Base-by-base conservation (phyloP, 352 stramenopile genomes). In the Phytophthora cajani region DNA sequence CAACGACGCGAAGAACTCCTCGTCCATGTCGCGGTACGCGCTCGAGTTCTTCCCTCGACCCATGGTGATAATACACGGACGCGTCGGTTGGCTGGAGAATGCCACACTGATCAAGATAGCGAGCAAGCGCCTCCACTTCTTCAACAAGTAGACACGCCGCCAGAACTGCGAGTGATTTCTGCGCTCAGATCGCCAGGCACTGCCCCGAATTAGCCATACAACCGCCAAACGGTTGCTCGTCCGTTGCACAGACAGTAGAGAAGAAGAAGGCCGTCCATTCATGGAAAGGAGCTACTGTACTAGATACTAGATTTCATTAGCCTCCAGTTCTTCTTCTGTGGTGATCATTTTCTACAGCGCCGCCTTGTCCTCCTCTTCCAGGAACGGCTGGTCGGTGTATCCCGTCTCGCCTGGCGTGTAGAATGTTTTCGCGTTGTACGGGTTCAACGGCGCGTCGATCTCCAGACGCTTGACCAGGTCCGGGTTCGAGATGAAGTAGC, bases 401-500 rank as follows among this genome's bases (percentile, higher is more conserved):
- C 78, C 78, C 33, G 58, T 44, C 17, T 75, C 72, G n/a, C 70
- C 74, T 23, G 63, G 36, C 12, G 50, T 51, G 69, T 85, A 85
- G 64, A 79, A 80, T 23, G 72, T 81, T 49, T 65, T 54, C 6
- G 70, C 25, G 50, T 82, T 51, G 52, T 77, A 84, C 47, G 64
- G 67, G 62, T 81, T 85, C 30, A 90, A 46, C 10, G 77, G 68
- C 5, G 75, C 62, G 23, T 80, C 63, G 23, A 84, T 56, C 61
- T 78, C 33, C 19, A 89, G 62, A 19, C 79, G 72, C 61, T 84
- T 75, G 7, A 84, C 60, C 8, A 80, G 58, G 40, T 80, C 73
- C 17, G 73, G 69, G 47, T 74, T 80, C 7, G 73, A 74, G 53
- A 91, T 88, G 64, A 88, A 91, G 67, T 77, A 78, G 33, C 82